Evolutionary conservation across 2,329 filamentous ascomycete genomes (phyloP), one percentile per base, ranked within the genome.

Genomic region (Aspergillus aculeatus): DNA sequence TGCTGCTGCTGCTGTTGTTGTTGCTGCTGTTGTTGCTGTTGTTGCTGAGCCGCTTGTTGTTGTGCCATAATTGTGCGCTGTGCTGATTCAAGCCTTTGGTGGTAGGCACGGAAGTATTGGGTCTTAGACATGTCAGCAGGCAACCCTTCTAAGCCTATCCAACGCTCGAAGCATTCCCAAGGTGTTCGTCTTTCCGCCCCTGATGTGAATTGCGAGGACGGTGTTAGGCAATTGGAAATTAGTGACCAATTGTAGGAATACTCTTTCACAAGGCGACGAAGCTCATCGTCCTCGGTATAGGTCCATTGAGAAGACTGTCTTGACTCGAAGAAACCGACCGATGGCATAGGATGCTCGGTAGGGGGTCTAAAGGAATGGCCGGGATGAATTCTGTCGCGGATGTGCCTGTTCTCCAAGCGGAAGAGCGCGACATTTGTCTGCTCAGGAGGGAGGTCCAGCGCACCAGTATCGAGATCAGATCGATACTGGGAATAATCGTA

Each of bases 131-230:
- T 96, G 65, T 99, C 95, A 11, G 89, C 86, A 4, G 95, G 94
- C 41, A 97, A 81, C 1, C 93, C 92, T 77, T 98, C 95, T 12
- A 98, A 80, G 66, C 90, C 88, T 57, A 97, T 90, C 94, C 94
- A 99, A 48, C 95, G 86, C 76, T 99, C 95, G 69, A 99, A 99
- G 73, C 95, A 99, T 78, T 99, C 95, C 95, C 95, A 99, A 0
- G 94, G 92, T 2, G 94, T 98, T 51, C 95, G 86, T 62, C 95
- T 85, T 73, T 98, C 94, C 11, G 92, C 87, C 1, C 91, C 92
- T 21, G 93, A 94, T n/a, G 87, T 84, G 70, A 92, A 96, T 14
- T 87, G 74, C 0, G 92, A 96, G 55, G 86, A 86, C 16, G 89
- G 84, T 1, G 86, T 84, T 56, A 98, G 80, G 61, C 94, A 88